Conservation (phyloP, 441 rosid species). For the Euphorbia corollata region DNA sequence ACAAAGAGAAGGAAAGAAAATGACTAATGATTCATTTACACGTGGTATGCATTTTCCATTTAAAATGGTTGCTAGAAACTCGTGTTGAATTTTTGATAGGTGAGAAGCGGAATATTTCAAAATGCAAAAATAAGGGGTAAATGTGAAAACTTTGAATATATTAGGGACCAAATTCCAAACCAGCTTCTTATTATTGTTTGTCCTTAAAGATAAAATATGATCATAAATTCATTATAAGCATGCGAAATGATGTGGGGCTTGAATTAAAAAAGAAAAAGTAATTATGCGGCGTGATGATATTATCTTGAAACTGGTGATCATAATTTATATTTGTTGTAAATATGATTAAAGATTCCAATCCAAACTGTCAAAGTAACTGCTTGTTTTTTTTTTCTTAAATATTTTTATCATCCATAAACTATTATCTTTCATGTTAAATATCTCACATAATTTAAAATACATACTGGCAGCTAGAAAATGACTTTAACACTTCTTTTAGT, state of each 20-base stretch:
- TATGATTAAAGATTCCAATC: neutral
- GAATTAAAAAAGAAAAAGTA: neutral
- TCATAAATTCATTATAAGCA: neutral
- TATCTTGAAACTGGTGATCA: constrained; percentile 1
- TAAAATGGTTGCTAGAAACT: neutral
- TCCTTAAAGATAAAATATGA: too few species aligned
- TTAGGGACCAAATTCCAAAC: too few species aligned
- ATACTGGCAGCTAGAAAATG: too few species aligned
- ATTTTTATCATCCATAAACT: too few species aligned
- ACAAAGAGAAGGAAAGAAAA: too few species aligned
- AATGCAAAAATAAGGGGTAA: neutral
- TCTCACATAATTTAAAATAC: too few species aligned
- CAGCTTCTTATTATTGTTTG: too few species aligned
- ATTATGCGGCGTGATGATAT: neutral
- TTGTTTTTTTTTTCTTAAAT: neutral
- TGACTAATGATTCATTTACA: neutral
- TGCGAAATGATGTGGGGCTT: neutral
- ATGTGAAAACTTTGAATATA: too few species aligned
- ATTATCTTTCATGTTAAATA: too few species aligned
- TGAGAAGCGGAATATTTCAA: neutral
- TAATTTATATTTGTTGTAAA: neutral
- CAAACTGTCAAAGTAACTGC: neutral
- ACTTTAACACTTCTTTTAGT: too few species aligned
- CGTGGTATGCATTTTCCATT: neutral
- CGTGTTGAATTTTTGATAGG: neutral